Base-by-base conservation (phyloP, 2,329 filamentous ascomycete genomes). In the Botrytis aclada region DNA sequence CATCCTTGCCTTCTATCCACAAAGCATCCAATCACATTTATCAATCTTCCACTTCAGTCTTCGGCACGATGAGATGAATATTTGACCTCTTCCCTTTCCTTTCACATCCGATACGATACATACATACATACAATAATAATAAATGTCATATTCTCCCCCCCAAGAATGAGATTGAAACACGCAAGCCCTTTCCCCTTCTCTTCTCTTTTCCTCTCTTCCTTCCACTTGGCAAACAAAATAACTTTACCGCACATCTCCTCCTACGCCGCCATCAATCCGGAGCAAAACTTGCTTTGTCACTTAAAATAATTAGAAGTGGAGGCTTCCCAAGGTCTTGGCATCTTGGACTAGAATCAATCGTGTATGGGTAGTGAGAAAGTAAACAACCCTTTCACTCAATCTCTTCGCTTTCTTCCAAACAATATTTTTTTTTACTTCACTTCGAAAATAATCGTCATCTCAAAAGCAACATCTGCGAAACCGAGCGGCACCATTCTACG, bases 301-400 rank as follows among this genome's bases (percentile, higher is more conserved):
- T 51, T 20, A 51, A 20, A 54, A 51, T 32, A 22, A 29, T 32
- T 39, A 67, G 64, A 67, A 67, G 64, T 67, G 64, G 64, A 67
- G 45, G 60, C 45, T 56, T 45, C 61, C 41, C 43, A 65, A 71
- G 60, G 32, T 65, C 58, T 71, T 71, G 69, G 60, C 60, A 56
- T 51, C 34, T 69, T 34, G 65, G 65, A 41, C 34, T 58, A 56
- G 66, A 69, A 69, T 58, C 32, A 54, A 58, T 58, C 18, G 51
- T 61, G 66, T n/a, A 51, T 51, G 47, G 47, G 47, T 54, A 16
- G 16, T 61, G 56, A 29, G 61, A 43, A 51, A 47, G 18, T 45
- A 64, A 32, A 25, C 54, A 70, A 43, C 29, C 41, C 41, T 70
- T 70, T 25, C 25, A 47, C n/a, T 25, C 69, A 63, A 29, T 37